Percentiles rank a stretch among this genome's conserved stretches.
Conservation (phyloP, 176 grass and related monocot genomes). For the Saccharum spontaneum region DNA sequence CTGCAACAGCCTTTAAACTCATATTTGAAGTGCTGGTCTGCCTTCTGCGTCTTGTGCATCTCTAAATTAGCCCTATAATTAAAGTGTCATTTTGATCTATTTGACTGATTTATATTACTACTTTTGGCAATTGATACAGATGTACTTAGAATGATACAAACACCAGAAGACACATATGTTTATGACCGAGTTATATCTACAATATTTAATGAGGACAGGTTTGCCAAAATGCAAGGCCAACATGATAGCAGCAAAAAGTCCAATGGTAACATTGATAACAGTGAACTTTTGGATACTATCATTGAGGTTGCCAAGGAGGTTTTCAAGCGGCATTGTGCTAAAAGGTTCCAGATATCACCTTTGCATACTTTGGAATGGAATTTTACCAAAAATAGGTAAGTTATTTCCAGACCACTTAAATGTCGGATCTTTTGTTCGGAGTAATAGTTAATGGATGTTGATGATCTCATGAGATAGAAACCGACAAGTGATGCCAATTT, state of each 20-base stretch:
- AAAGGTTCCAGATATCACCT: constrained; percentile 83
- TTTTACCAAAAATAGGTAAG: constrained; percentile 67
- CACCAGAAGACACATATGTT: constrained; percentile 87
- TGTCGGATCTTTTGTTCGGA: constrained; percentile 22
- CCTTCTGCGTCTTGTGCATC: background rate
- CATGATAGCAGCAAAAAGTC: constrained; percentile 57
- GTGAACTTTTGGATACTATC: constrained; percentile 73
- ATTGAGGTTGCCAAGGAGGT: constrained; percentile 92
- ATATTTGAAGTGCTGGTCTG: background rate
- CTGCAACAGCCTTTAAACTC: background rate
- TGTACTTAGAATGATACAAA: constrained; percentile 93
- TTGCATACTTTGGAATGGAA: constrained; percentile 60
- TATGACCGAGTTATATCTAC: constrained; percentile 92
- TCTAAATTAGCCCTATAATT: background rate
- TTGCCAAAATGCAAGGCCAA: constrained; percentile 63
- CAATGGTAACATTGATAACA: constrained; percentile 55
- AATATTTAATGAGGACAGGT: constrained; percentile 79
- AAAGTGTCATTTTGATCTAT: constrained; percentile 31
- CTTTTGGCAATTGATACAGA: constrained; percentile 57
- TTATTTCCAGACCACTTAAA: constrained; percentile 23
- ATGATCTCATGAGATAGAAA: constrained; percentile 29
- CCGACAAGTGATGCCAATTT: background rate
- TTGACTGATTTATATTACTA: constrained; percentile 15
- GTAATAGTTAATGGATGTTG: constrained; percentile 8
- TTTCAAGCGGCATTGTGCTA: constrained; percentile 91